phyloP scores from a whole-genome alignment of 441 rosid genomes.

The Erodium chrysanthum region DNA sequence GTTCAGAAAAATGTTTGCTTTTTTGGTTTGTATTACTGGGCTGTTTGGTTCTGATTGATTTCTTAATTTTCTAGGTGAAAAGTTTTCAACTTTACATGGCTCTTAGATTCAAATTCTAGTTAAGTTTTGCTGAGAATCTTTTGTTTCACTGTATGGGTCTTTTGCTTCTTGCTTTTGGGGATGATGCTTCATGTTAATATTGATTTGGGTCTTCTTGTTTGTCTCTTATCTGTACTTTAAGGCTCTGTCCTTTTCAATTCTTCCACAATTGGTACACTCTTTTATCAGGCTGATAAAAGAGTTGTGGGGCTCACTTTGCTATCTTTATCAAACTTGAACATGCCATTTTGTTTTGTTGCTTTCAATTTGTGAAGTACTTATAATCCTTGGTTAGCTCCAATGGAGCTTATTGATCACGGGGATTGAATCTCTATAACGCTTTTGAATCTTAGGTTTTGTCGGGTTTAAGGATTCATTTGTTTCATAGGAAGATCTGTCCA shows the following conservation, averaged over 20 bases:
- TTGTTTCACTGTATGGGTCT: not conserved
- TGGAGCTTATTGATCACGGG: not conserved
- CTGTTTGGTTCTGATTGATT: no score
- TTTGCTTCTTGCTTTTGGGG: not conserved
- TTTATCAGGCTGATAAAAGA: no score
- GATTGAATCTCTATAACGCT: no score
- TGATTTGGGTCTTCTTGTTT: not conserved
- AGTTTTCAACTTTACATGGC: no score
- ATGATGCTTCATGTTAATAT: not conserved
- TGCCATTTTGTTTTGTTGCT: not conserved
- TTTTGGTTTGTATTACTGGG: not conserved
- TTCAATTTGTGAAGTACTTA: not conserved
- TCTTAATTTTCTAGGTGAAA: no score
- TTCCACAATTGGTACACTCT: not conserved
- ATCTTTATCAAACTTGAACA: not conserved
- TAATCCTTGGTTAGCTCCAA: not conserved
- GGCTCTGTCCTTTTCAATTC: not conserved
- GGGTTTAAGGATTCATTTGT: no score
- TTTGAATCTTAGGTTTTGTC: no score
- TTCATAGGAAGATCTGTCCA: no score
- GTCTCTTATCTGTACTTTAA: not conserved
- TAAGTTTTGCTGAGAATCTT: not conserved
- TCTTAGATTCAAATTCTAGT: no score
- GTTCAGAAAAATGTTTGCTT: not conserved
- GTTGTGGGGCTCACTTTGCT: not conserved